Evolutionary conservation across 2,329 filamentous ascomycete genomes (phyloP).

Genomic region (Pseudopyrenochaeta lycopersici): DNA sequence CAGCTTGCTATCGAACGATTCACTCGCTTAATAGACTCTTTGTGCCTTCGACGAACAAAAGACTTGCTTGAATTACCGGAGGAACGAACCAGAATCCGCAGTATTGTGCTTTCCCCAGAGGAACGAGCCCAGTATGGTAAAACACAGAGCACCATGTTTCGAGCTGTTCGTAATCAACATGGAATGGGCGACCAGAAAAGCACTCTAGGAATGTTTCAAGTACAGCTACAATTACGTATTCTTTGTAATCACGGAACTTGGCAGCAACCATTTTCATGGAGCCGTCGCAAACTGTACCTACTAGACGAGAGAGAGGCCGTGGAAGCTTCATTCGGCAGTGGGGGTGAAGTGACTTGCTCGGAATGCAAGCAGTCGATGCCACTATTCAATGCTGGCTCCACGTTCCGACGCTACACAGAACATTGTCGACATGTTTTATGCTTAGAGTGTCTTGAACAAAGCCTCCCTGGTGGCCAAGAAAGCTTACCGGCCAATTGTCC

Average conservation of each 20-base stretch:
- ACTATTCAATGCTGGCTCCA: slow-evolving; percentile 22
- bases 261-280: slow-evolving; percentile 58
- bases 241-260: slow-evolving; percentile 62
- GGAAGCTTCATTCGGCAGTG: slow-evolving; percentile 27
- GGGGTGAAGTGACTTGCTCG: slow-evolving; percentile 43
- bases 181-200: slow-evolving; percentile 45
- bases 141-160: slow-evolving; percentile 46
- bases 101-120: slow-evolving; percentile 42
- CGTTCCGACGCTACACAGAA: slow-evolving; percentile 31
- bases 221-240: slow-evolving; percentile 57
- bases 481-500: slow-evolving; percentile 23
- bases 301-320: slow-evolving; percentile 50
- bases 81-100: slow-evolving; percentile 26
- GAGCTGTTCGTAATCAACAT: slow-evolving; percentile 51
- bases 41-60: slow-evolving; percentile 56
- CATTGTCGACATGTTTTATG: slow-evolving; percentile 47
- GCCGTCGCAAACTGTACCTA: slow-evolving; percentile 40
- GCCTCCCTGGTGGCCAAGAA: slow-evolving; percentile 15
- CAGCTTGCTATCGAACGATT: slow-evolving; percentile 33
- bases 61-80: slow-evolving; percentile 52
- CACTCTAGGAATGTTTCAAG: slow-evolving; percentile 58
- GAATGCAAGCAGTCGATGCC: slow-evolving; percentile 40
- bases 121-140: background rate
- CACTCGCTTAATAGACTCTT: slow-evolving; percentile 41
- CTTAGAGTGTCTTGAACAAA: slow-evolving; percentile 43